A percentile compares a stretch with the other conserved stretches of the same genome.
Conservation (phyloP, 2,329 filamentous ascomycete species). For the Paracamarosporium sp. region DNA sequence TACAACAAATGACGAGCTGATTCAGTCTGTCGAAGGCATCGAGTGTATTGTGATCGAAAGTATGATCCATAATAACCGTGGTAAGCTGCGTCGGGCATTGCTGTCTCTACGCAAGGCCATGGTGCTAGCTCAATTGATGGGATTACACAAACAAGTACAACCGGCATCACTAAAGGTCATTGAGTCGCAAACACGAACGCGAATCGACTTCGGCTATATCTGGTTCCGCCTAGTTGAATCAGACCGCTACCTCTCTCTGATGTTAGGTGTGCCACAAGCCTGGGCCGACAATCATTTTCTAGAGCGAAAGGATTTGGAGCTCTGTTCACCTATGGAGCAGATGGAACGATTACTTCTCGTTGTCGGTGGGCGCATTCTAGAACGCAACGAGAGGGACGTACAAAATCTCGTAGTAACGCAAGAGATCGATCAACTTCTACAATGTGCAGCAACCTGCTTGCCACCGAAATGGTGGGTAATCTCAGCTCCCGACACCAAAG, state of each 20-base stretch:
- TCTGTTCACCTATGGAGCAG: slow-evolving; percentile 29
- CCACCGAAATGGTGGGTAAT: slow-evolving; percentile 22
- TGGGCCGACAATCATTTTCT: slow-evolving; percentile 27
- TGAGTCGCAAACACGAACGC: slow-evolving; percentile 10
- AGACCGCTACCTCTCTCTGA: slow-evolving; percentile 48
- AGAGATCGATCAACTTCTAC: slow-evolving; percentile 19
- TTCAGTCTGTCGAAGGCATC: slow-evolving; percentile 47
- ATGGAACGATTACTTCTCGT: slow-evolving; percentile 39
- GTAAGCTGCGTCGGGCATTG: slow-evolving; percentile 50
- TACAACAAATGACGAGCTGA: slow-evolving; percentile 47
- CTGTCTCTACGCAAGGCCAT: slow-evolving; percentile 47
- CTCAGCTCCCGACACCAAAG: neutral
- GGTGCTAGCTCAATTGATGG: slow-evolving; percentile 48
- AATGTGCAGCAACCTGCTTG: slow-evolving; percentile 12
- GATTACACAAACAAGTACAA: slow-evolving; percentile 47
- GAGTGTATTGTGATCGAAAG: slow-evolving; percentile 51
- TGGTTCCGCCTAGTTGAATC: slow-evolving; percentile 48
- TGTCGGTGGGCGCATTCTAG: slow-evolving; percentile 48
- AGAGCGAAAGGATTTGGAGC: slow-evolving; percentile 2
- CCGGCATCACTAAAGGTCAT: slow-evolving; percentile 25
- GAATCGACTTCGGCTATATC: slow-evolving; percentile 28
- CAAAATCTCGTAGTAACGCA: slow-evolving; percentile 33
- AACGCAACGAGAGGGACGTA: slow-evolving; percentile 45
- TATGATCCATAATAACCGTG: slow-evolving; percentile 45
- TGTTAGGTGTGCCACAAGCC: slow-evolving; percentile 49